Base-by-base conservation (phyloP, 805 yeast genomes). In the Saccharomycopsis amapae region DNA sequence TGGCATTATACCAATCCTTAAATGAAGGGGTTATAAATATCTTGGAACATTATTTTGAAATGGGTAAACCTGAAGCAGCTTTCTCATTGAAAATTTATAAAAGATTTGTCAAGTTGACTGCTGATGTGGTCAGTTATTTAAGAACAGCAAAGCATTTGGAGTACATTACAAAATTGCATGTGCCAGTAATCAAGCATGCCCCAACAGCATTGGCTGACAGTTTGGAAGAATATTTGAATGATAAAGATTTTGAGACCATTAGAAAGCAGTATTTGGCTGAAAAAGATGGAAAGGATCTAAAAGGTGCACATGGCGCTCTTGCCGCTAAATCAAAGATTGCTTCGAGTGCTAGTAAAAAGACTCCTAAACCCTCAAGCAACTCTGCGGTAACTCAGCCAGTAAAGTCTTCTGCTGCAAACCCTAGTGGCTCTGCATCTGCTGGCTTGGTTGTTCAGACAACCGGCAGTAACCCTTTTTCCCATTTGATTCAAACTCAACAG, bases 11-110 rank as follows among this genome's bases (percentile, higher is more conserved):
- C 65, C 96, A 90, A 64, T 81, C 85, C 39, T 68, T 93, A 54
- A 93, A 93, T 64, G 97, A 93, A 64, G 98, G 97, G 32, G 95
- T 93, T 22, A 89, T 93, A 56, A 93, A 93, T 56, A 66, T 93
- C 36, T 73, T 93, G 52, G 97, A 93, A 62, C 94, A 90, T 58
- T 93, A 85, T 64, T 93, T 93, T 66, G 98, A 93, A 64, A 82
- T 93, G 78, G 79, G 90, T 31, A 80, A 76, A 54, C 65, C 66
- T 28, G 96, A 90, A 60, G 97, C 97, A 1, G 86, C 83, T 59
- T 73, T 89, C 51, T 89, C 97, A 0, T 72, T 90, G 49, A 78
- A 77, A 19, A 79, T 93, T 42, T 93, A 93, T 67, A 85, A 84
- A 55, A 75, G 72, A 50, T 93, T 93, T 64, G 94, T 88, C 33